Conservation (phyloP, 768 basidiomycete genomes). For the Hericium rajendrae region DNA sequence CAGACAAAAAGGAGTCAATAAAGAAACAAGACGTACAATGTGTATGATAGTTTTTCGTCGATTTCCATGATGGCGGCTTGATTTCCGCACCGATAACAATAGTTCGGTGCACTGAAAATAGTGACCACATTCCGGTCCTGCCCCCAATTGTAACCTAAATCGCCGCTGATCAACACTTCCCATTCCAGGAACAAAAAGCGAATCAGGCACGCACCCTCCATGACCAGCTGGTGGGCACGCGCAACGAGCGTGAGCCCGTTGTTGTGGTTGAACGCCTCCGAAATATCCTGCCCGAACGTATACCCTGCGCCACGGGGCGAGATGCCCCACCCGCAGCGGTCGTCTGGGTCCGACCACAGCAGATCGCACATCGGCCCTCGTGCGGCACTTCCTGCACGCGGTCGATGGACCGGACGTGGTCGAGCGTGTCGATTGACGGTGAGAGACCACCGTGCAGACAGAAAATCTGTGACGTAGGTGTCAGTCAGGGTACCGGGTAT, state of each 20-base stretch:
- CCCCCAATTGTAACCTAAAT: slow-evolving; percentile 86
- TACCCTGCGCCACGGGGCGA: slow-evolving; percentile 98
- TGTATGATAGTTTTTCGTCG: slow-evolving; percentile 94
- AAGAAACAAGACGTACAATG: slow-evolving; percentile 53
- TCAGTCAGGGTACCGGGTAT: slow-evolving; percentile 3
- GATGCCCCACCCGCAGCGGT: slow-evolving; percentile 99
- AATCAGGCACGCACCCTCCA: slow-evolving; percentile 66
- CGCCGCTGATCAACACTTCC: slow-evolving; percentile 1
- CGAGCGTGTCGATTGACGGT: slow-evolving; percentile 98
- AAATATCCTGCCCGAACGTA: slow-evolving; percentile 98
- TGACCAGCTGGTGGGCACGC: slow-evolving; percentile 89
- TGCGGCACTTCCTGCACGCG: slow-evolving; percentile 99
- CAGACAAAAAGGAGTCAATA: neutral
- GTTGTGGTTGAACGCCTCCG: slow-evolving; percentile 98
- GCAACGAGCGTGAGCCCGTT: slow-evolving; percentile 95
- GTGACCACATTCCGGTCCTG: slow-evolving; percentile 99
- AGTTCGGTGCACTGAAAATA: slow-evolving; percentile 99
- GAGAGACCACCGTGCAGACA: slow-evolving; percentile 96
- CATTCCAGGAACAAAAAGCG: neutral
- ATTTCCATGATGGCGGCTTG: slow-evolving; percentile 99
- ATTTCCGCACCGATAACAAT: slow-evolving; percentile 99
- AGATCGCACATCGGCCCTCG: slow-evolving; percentile 99
- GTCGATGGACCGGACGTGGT: slow-evolving; percentile 98
- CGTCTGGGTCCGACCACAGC: slow-evolving; percentile 98
- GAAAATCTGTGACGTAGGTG: slow-evolving; percentile 65